A percentile compares a stretch with the other conserved stretches of the same genome.
Evolutionary conservation across 768 basidiomycete species (phyloP).

Genomic region (Coprinopsis sp.): DNA sequence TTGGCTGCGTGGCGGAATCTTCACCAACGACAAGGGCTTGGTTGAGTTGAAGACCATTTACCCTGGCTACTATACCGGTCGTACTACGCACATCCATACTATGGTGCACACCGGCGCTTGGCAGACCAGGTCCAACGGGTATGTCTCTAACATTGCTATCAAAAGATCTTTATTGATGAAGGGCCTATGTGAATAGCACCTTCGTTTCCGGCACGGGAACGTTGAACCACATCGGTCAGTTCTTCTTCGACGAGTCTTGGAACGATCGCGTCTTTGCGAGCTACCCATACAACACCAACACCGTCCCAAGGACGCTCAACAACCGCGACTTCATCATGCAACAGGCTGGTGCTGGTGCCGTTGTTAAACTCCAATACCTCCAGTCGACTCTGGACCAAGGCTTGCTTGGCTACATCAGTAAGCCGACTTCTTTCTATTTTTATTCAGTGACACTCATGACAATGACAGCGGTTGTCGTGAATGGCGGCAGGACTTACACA

Average conservation of each 20-base stretch:
- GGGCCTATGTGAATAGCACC: constrained; percentile 9
- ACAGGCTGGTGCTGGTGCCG: constrained; percentile 23
- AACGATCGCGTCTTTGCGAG: constrained; percentile 23
- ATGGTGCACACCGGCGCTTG: constrained; percentile 23
- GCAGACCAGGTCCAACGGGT: constrained; percentile 16
- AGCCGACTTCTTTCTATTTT: neutral
- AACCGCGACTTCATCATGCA: constrained; percentile 26
- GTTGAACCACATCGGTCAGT: constrained; percentile 30
- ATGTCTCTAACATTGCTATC: neutral
- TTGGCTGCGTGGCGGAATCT: constrained; percentile 30
- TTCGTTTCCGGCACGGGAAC: constrained; percentile 25
- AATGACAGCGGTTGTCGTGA: constrained; percentile 3
- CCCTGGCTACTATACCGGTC: constrained; percentile 28
- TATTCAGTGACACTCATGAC: neutral
- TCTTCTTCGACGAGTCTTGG: constrained; percentile 32
- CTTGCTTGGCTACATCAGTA: constrained; percentile 11
- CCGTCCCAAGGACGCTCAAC: constrained; percentile 23
- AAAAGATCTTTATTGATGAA: constrained; percentile 8
- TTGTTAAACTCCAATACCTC: constrained; percentile 15
- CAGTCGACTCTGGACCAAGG: neutral
- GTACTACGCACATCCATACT: constrained; percentile 31
- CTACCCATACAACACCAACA: constrained; percentile 24
- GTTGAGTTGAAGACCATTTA: constrained; percentile 28
- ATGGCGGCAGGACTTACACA: constrained; percentile 1
- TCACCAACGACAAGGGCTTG: constrained; percentile 25